These are phyloP conservation scores for Yarrowia porcina DNA, from an alignment of 805 yeast genomes.

Conservation along the genomic window DNA sequence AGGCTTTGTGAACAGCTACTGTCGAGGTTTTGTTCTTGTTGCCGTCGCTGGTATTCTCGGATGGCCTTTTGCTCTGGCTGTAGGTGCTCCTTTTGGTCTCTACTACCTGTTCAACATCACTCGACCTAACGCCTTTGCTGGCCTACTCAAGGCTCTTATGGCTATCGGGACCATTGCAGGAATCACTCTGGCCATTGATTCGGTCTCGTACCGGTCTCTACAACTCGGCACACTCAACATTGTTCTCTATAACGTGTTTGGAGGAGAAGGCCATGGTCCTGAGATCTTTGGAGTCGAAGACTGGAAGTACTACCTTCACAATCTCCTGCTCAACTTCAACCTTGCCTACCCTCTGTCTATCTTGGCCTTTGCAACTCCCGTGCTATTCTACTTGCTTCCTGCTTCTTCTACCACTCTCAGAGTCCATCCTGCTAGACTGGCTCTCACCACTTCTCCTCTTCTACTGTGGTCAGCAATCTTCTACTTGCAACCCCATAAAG, in stretches of 20 bases:
- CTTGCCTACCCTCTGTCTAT: slow-evolving; percentile 38
- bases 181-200: slow-evolving; percentile 42
- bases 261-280: slow-evolving; percentile 76
- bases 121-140: slow-evolving; percentile 28
- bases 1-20: slow-evolving; percentile 5
- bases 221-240: slow-evolving; percentile 78
- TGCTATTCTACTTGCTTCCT: background rate
- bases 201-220: slow-evolving; percentile 55
- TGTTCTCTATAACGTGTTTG: slow-evolving; percentile 73
- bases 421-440: slow-evolving; percentile 28
- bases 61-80: slow-evolving; percentile 81
- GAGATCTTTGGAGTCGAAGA: slow-evolving; percentile 88
- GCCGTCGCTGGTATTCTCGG: slow-evolving; percentile 75
- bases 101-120: slow-evolving; percentile 30
- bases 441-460: slow-evolving; percentile 44
- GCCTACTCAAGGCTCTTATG: slow-evolving; percentile 30
- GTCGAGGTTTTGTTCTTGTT: slow-evolving; percentile 40
- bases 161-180: slow-evolving; percentile 31
- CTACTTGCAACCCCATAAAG: slow-evolving; percentile 80
- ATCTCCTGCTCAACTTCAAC: slow-evolving; percentile 74
- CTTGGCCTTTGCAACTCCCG: slow-evolving; percentile 16
- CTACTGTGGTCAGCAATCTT: slow-evolving; percentile 65
- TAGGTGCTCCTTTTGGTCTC: slow-evolving; percentile 60
- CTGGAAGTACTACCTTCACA: slow-evolving; percentile 62
- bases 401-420: background rate